Conservation (phyloP, 2,329 filamentous ascomycete species). For the Lachnellula subtilissima region DNA sequence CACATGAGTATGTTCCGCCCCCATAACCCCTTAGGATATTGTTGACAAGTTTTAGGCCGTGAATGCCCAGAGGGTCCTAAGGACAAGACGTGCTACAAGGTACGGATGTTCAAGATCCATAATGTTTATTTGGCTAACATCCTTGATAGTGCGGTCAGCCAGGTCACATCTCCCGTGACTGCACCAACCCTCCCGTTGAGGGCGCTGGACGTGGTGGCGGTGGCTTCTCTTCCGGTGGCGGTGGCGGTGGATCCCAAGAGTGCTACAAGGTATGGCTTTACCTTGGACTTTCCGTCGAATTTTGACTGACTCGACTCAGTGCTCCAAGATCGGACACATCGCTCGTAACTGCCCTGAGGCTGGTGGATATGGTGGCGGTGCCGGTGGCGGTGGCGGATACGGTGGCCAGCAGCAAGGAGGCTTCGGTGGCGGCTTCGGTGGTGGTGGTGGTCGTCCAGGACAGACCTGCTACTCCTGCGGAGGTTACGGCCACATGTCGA, state of each 20-base stretch:
- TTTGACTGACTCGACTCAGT: conserved; percentile 43
- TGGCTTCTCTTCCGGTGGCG: conserved; percentile 36
- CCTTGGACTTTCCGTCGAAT: conserved; percentile 2
- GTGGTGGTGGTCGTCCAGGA: conserved; percentile 50
- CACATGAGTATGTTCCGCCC: conserved; percentile 65
- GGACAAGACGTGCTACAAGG: conserved; percentile 74
- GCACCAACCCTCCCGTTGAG: conserved; percentile 31
- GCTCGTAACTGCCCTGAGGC: conserved; percentile 81
- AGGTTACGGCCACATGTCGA: conserved; percentile 93
- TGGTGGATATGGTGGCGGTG: conserved; percentile 39
- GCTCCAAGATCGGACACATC: conserved; percentile 93
- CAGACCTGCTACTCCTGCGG: conserved; percentile 99
- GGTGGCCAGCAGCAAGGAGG: conserved; percentile 30
- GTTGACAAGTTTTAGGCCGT: conserved; percentile 53
- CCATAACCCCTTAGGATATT: conserved; percentile 9
- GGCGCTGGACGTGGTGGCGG: conserved; percentile 28
- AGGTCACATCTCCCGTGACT: conserved; percentile 87
- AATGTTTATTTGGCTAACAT: background rate
- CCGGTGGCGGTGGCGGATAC: conserved; percentile 37
- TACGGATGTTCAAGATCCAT: background rate
- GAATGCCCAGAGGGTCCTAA: conserved; percentile 88
- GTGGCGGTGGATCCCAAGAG: conserved; percentile 53
- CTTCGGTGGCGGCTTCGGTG: conserved; percentile 38
- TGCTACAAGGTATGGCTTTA: conserved; percentile 68
- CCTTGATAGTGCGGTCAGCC: conserved; percentile 63